phyloP scores from a whole-genome alignment of 1,139 yeast species.

The Yamadazyma jaroonii region DNA sequence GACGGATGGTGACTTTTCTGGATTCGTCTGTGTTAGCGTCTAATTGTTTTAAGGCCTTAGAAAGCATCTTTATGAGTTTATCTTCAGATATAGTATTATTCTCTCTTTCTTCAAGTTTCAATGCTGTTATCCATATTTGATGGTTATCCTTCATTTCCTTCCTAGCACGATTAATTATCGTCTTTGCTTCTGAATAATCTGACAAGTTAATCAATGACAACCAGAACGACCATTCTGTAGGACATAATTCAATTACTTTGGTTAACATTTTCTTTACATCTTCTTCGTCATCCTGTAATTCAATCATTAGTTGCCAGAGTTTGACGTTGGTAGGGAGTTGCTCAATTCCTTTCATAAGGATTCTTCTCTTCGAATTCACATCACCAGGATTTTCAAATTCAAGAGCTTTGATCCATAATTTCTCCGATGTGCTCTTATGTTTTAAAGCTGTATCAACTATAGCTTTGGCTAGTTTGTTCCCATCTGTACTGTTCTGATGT shows the following conservation, averaged over 20 bases:
- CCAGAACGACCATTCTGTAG: constrained; percentile 69
- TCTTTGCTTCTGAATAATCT: constrained; percentile 49
- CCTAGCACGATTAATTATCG: constrained; percentile 58
- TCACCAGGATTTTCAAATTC: constrained; percentile 57
- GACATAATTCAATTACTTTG: constrained; percentile 71
- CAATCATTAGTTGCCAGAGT: constrained; percentile 56
- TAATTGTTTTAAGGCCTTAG: constrained; percentile 50
- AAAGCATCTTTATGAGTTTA: constrained; percentile 43
- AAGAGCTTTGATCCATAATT: constrained; percentile 71
- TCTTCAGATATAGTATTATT: constrained; percentile 27
- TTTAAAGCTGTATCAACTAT: constrained; percentile 67
- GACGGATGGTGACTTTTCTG: constrained; percentile 23
- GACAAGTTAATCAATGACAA: constrained; percentile 40
- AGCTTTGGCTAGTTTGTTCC: constrained; percentile 40
- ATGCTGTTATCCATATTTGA: constrained; percentile 70
- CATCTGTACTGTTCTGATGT: constrained; percentile 47
- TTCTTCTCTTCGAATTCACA: constrained; percentile 44
- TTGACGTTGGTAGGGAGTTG: constrained; percentile 42
- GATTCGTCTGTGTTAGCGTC: constrained; percentile 16
- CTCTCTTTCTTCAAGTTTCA: constrained; percentile 65
- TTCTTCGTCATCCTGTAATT: constrained; percentile 44
- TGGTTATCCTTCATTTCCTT: constrained; percentile 49
- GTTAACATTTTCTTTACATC: constrained; percentile 54
- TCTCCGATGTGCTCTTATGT: constrained; percentile 52
- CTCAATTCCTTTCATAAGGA: constrained; percentile 62